Conservation (phyloP, 75 land plant species). For the Cunninghamia lanceolata region DNA sequence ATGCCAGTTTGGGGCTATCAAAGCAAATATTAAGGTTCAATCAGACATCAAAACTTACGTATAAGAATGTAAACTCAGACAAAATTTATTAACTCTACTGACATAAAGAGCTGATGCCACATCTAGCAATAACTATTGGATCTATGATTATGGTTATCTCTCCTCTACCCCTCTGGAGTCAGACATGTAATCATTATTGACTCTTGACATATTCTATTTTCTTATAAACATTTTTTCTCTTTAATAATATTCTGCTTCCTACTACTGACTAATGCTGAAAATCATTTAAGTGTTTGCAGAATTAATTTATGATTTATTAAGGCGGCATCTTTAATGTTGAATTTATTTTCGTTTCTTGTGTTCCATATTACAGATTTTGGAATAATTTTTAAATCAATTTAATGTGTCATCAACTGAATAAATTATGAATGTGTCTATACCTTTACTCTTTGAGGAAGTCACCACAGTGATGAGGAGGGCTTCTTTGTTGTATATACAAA, state of each 20-base stretch:
- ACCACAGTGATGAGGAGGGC: neutral
- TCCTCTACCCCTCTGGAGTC: neutral
- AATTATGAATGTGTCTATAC: neutral
- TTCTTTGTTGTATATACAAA: neutral
- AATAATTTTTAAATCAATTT: neutral
- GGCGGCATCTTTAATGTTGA: neutral
- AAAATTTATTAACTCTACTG: neutral
- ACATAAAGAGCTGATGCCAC: no score
- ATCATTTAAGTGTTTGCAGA: neutral
- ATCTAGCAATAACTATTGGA: neutral
- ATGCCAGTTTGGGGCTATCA: constrained; percentile 47
- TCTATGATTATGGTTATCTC: constrained; percentile 8
- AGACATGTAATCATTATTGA: neutral
- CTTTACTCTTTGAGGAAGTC: neutral
- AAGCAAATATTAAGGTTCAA: neutral
- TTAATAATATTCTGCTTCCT: neutral
- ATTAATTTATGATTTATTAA: neutral
- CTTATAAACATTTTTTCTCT: neutral
- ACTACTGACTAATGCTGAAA: neutral
- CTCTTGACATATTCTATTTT: neutral
- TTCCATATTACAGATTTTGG: neutral
- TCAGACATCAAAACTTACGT: neutral
- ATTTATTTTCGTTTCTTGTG: neutral
- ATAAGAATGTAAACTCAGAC: neutral
- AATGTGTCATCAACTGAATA: neutral